Percentiles rank a stretch among this genome's conserved stretches.
These are phyloP conservation scores for Cryptosporidium parvum DNA, from an alignment of 169 alveolate species.

Conservation along the genomic window DNA sequence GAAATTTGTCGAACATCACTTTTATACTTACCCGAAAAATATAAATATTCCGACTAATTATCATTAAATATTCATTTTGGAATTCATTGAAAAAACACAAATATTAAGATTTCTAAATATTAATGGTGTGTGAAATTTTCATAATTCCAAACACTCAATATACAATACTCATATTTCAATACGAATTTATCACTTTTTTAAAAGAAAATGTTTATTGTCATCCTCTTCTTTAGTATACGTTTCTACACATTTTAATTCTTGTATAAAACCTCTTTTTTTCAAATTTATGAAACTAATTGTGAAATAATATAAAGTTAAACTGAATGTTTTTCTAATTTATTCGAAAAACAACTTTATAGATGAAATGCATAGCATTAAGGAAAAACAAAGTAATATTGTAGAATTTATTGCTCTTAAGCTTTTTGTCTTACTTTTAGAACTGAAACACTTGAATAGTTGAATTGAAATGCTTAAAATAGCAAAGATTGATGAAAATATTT, in stretches of 20 bases:
- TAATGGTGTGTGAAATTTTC: background rate
- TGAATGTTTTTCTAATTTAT: no score
- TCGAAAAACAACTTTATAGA: background rate
- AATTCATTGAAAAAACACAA: background rate
- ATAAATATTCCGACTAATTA: background rate
- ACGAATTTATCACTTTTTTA: no score
- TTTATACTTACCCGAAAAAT: no score
- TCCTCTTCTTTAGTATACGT: no score
- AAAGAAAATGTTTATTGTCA: background rate
- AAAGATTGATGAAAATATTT: constrained; percentile 8
- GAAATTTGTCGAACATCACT: no score
- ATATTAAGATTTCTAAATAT: no score
- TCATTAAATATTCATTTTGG: background rate
- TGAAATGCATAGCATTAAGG: background rate
- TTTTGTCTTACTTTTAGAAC: background rate
- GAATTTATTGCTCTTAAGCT: background rate
- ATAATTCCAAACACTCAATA: no score
- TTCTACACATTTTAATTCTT: no score
- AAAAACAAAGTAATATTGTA: background rate
- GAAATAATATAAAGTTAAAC: no score
- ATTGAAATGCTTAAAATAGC: constrained; percentile 8
- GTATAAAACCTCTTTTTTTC: background rate
- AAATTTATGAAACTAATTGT: no score
- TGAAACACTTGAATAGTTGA: background rate
- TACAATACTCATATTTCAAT: background rate